phyloP scores from a whole-genome alignment of 1,284 basidiomycete genomes.

The Moniliella sp. region DNA sequence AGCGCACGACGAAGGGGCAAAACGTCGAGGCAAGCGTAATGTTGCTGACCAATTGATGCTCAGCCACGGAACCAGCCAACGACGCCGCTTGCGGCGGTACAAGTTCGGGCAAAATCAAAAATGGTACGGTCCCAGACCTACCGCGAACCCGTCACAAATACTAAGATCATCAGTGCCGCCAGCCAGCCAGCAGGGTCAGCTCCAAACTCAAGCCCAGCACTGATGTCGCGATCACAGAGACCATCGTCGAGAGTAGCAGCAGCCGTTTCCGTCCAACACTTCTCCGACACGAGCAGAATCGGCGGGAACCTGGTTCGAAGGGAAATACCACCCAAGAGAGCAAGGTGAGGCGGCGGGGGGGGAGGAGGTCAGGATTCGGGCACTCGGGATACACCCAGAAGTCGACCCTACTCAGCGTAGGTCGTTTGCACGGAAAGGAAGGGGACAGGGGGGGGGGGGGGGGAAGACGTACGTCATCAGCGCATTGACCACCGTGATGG shows the following conservation, averaged over 20 bases:
- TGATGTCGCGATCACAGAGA: conserved; percentile 48
- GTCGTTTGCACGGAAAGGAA: too few species aligned
- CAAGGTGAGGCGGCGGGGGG: too few species aligned
- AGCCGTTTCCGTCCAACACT: conserved; percentile 38
- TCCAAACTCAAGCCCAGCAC: conserved; percentile 51
- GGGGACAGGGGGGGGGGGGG: too few species aligned
- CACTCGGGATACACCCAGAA: too few species aligned
- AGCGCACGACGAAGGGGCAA: conserved; percentile 56
- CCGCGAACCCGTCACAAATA: conserved; percentile 69
- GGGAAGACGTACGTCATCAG: background rate
- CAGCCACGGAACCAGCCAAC: conserved; percentile 58
- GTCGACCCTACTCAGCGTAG: too few species aligned
- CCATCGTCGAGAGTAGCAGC: conserved; percentile 36
- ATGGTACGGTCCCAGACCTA: conserved; percentile 72
- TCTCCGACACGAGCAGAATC: conserved; percentile 51
- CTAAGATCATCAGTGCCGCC: conserved; percentile 54
- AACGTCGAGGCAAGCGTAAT: conserved; percentile 62
- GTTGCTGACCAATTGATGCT: conserved; percentile 68
- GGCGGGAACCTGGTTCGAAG: too few species aligned
- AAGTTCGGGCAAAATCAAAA: conserved; percentile 82
- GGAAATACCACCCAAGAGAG: too few species aligned
- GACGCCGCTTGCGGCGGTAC: conserved; percentile 66
- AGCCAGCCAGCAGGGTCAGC: conserved; percentile 39
- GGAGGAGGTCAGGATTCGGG: too few species aligned
- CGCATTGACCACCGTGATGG: conserved; percentile 10